Conservation (phyloP, 139 green algal species). For the Coccomyxa sp. region DNA sequence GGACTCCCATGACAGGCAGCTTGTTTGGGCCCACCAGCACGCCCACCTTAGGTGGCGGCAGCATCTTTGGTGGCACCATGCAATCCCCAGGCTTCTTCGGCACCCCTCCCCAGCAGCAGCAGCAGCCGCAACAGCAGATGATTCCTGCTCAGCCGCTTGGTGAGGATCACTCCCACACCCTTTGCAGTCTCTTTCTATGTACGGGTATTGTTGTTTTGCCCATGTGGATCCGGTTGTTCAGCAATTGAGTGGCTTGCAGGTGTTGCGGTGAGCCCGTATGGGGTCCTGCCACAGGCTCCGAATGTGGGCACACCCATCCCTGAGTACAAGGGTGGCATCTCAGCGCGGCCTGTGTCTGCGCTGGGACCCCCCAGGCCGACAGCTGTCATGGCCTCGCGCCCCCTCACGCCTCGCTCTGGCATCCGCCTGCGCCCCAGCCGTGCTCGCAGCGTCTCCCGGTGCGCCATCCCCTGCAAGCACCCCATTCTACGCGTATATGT, state of each 20-base stretch:
- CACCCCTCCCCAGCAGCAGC: neutral
- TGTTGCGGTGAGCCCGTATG: slow-evolving; percentile 33
- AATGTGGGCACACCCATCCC: slow-evolving; percentile 10
- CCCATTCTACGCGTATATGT: neutral
- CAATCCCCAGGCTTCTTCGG: neutral
- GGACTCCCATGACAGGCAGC: slow-evolving; percentile 18
- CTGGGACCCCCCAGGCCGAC: slow-evolving; percentile 22
- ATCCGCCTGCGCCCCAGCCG: slow-evolving; percentile 33
- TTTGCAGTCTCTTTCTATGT: neutral
- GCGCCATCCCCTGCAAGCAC: neutral
- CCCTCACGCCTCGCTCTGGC: slow-evolving; percentile 55
- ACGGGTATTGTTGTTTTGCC: neutral
- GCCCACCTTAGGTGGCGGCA: slow-evolving; percentile 22
- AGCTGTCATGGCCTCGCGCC: slow-evolving; percentile 57
- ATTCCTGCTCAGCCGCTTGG: slow-evolving; percentile 30
- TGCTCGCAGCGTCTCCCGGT: slow-evolving; percentile 8
- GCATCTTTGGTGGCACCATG: slow-evolving; percentile 15
- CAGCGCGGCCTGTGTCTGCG: slow-evolving; percentile 28
- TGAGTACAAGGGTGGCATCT: slow-evolving; percentile 63
- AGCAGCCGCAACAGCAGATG: slow-evolving; percentile 6
- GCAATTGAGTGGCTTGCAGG: neutral
- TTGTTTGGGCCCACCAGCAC: slow-evolving; percentile 28
- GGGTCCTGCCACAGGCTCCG: slow-evolving; percentile 36
- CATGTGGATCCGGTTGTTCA: neutral
- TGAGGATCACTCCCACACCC: slow-evolving; percentile 34